Conservation (phyloP, 768 basidiomycete genomes). For the Macrolepiota dolichaula region DNA sequence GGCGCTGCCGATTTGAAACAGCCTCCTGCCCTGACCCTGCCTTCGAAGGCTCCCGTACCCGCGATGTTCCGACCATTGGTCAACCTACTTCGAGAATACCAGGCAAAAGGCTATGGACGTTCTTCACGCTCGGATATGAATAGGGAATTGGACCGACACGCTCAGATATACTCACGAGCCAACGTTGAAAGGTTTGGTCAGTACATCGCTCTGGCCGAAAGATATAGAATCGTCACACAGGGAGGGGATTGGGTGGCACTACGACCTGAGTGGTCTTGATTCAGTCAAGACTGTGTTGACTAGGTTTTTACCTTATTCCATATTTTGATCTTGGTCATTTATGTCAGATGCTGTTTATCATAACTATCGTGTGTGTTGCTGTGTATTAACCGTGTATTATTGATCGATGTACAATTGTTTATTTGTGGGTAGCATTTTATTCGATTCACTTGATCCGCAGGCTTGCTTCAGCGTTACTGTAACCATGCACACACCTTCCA, state of each 20-base stretch:
- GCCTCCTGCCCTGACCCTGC: background rate
- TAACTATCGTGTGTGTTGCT: background rate
- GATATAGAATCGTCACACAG: constrained; percentile 33
- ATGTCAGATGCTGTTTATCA: background rate
- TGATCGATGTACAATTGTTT: background rate
- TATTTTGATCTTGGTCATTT: no score
- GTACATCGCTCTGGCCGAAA: constrained; percentile 36
- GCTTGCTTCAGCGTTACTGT: no score
- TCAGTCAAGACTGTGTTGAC: background rate
- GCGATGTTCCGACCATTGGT: constrained; percentile 10
- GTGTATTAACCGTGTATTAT: background rate
- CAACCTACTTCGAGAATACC: constrained; percentile 5
- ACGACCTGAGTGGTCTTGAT: constrained; percentile 23
- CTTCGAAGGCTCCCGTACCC: background rate
- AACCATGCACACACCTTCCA: no score
- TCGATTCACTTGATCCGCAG: background rate
- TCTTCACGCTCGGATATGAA: constrained; percentile 37
- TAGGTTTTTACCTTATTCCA: no score
- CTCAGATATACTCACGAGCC: constrained; percentile 32
- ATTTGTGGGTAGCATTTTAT: background rate
- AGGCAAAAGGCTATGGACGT: constrained; percentile 25
- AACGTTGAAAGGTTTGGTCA: constrained; percentile 38
- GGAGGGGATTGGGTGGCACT: constrained; percentile 37
- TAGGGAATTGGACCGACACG: constrained; percentile 23
- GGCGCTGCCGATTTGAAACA: background rate